A percentile compares a stretch with the other conserved stretches of the same genome.
Conservation (phyloP, 1,139 yeast species). For the Suhomyces taliae region DNA sequence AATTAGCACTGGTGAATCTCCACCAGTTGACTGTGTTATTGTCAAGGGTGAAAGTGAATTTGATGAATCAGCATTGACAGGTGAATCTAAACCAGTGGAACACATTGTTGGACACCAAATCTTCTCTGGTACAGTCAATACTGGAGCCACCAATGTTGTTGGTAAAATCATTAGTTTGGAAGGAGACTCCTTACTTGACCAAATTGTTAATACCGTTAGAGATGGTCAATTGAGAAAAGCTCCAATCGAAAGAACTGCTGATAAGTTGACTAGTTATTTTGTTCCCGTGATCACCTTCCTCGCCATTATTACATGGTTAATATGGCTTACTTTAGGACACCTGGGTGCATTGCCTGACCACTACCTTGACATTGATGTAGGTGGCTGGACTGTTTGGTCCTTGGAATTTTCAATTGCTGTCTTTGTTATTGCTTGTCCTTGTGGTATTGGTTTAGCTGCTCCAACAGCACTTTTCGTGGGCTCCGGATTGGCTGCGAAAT, state of each 20-base stretch:
- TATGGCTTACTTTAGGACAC: constrained; percentile 64
- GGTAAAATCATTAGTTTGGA: constrained; percentile 62
- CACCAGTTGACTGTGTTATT: constrained; percentile 69
- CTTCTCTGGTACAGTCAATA: constrained; percentile 71
- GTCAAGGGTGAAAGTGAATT: constrained; percentile 58
- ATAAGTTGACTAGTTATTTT: constrained; percentile 66
- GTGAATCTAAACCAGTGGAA: constrained; percentile 58
- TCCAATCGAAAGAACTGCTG: constrained; percentile 73
- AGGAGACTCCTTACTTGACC: constrained; percentile 67
- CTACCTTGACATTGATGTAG: constrained; percentile 63
- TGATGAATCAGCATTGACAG: constrained; percentile 78
- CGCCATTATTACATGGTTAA: constrained; percentile 64
- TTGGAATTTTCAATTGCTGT: constrained; percentile 76
- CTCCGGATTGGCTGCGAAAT: constrained; percentile 46
- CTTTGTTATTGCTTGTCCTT: constrained; percentile 59
- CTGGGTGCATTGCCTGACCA: constrained; percentile 52
- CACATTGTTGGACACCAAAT: constrained; percentile 59
- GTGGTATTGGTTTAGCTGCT: constrained; percentile 51
- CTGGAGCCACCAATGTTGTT: constrained; percentile 53
- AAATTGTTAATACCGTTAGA: constrained; percentile 67
- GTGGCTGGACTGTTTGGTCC: constrained; percentile 81
- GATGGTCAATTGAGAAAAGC: constrained; percentile 75
- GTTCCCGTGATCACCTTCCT: constrained; percentile 66
- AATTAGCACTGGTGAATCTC: constrained; percentile 66
- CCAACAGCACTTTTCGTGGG: constrained; percentile 52